A percentile compares a stretch with the other conserved stretches of the same genome.
These are phyloP conservation scores for Cryphonectria parasitica DNA, from an alignment of 2,329 filamentous ascomycete genomes.

Conservation along the genomic window DNA sequence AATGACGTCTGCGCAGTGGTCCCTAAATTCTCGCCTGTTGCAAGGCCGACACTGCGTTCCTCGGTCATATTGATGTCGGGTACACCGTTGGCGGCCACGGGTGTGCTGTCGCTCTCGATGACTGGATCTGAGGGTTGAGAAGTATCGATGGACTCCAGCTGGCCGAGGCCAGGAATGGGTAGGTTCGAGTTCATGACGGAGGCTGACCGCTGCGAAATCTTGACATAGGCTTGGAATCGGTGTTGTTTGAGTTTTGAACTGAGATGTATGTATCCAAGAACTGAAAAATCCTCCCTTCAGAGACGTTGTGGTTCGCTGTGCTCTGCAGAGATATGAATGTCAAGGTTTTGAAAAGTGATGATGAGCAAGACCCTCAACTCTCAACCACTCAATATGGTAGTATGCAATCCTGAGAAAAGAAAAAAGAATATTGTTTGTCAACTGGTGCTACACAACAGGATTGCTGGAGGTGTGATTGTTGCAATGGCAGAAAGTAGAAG, in stretches of 20 bases:
- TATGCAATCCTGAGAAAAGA: background rate
- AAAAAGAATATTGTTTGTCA: background rate
- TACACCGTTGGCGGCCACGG: conserved; percentile 25
- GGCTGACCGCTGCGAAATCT: background rate
- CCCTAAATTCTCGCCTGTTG: background rate
- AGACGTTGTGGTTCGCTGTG: background rate
- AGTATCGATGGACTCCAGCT: conserved; percentile 33
- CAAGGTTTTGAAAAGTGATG: background rate
- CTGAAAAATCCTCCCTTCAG: background rate
- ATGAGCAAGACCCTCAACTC: background rate
- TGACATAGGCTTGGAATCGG: background rate
- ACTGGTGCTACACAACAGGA: background rate
- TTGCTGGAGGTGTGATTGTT: background rate
- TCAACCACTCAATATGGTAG: no score
- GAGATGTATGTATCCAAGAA: background rate
- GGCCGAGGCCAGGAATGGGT: conserved; percentile 39
- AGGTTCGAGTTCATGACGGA: conserved; percentile 27
- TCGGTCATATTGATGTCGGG: conserved; percentile 16
- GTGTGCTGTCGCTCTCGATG: conserved; percentile 26
- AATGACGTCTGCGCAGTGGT: background rate
- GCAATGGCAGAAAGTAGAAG: background rate
- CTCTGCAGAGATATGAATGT: background rate
- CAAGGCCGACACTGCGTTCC: background rate
- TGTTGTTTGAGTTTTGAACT: background rate
- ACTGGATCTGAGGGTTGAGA: conserved; percentile 32